Evolutionary conservation across 2,329 filamentous ascomycete species (phyloP).

Genomic region (Setomelanomma holmii): DNA sequence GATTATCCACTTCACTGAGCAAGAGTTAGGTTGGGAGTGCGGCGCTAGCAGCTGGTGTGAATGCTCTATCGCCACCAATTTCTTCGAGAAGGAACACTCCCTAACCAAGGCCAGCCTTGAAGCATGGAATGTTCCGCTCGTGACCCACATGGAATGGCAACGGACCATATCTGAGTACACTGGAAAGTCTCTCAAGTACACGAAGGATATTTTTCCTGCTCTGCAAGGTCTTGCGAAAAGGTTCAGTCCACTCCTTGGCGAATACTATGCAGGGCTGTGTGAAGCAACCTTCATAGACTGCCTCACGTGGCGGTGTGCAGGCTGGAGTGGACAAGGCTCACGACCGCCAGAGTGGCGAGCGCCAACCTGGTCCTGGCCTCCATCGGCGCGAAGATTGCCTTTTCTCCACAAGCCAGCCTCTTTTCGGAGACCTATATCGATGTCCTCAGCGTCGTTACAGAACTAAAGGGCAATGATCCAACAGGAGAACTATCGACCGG

Average conservation of each 20-base stretch:
- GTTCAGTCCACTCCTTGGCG: constrained; percentile 1
- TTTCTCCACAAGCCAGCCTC: too few species aligned
- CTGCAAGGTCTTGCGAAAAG: constrained; percentile 11
- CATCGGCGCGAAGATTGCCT: neutral
- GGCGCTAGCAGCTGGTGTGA: neutral
- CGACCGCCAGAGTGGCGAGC: constrained; percentile 4
- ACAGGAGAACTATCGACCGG: constrained; percentile 8
- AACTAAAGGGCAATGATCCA: constrained; percentile 3
- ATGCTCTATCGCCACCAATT: neutral
- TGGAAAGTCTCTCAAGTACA: constrained; percentile 3
- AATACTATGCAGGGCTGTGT: constrained; percentile 14
- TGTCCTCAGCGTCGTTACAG: too few species aligned
- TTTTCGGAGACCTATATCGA: too few species aligned
- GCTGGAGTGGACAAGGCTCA: too few species aligned
- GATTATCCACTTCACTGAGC: constrained; percentile 4
- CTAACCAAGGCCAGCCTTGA: neutral
- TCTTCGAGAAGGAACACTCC: neutral
- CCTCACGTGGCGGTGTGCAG: constrained; percentile 2
- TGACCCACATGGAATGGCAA: constrained; percentile 6
- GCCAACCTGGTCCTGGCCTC: constrained; percentile 16
- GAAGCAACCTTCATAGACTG: neutral
- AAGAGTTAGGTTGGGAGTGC: neutral
- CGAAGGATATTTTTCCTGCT: constrained; percentile 9
- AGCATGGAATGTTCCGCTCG: neutral
- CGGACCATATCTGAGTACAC: neutral